phyloP scores from a whole-genome alignment of 2,329 filamentous ascomycete species.

The Pseudogymnoascus destructans region DNA sequence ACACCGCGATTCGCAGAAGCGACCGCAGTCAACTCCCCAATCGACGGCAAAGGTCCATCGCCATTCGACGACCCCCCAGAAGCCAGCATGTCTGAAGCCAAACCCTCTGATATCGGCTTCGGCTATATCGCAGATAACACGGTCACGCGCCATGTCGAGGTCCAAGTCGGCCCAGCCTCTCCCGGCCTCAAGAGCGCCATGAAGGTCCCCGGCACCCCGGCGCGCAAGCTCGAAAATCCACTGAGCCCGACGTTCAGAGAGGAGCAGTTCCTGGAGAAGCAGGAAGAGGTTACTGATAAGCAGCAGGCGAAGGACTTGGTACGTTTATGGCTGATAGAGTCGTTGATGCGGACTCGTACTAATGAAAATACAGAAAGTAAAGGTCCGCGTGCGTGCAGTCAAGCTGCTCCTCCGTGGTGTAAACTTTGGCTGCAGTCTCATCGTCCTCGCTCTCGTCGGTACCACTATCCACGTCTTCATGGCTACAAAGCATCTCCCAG shows the following conservation, averaged over 20 bases:
- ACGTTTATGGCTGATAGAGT: constrained; percentile 30
- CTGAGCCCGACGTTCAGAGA: constrained; percentile 85
- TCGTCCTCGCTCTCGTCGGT: constrained; percentile 80
- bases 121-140: constrained; percentile 63
- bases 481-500: constrained; percentile 60
- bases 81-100: constrained; percentile 44
- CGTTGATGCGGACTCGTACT: constrained; percentile 19
- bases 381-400: constrained; percentile 78
- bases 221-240: constrained; percentile 57
- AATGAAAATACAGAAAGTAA: constrained; percentile 61
- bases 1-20: constrained; percentile 72
- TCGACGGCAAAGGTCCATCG: constrained; percentile 40
- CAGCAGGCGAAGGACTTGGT: constrained; percentile 81
- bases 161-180: constrained; percentile 58
- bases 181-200: constrained; percentile 75
- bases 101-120: constrained; percentile 81
- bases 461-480: constrained; percentile 90
- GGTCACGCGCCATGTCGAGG: constrained; percentile 40
- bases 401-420: constrained; percentile 92
- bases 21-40: constrained; percentile 63
- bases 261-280: constrained; percentile 76
- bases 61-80: constrained; percentile 48
- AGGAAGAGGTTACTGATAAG: constrained; percentile 68
- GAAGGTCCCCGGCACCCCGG: constrained; percentile 74
- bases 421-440: constrained; percentile 93